Conservation (phyloP, 2,329 filamentous ascomycete species). For the Cylindrodendrum hubeiense region DNA sequence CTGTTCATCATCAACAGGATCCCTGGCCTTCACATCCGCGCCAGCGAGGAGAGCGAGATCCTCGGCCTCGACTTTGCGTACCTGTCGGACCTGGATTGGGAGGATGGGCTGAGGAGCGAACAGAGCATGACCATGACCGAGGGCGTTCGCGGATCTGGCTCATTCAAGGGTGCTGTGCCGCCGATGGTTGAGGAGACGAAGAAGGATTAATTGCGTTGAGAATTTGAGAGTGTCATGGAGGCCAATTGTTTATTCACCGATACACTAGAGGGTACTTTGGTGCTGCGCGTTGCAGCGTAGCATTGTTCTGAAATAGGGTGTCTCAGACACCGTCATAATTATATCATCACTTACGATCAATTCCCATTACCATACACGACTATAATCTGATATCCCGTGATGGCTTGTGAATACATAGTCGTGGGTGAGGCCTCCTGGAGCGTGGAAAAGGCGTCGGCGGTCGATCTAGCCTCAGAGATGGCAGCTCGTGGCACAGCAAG, state of each 20-base stretch:
- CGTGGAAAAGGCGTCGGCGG: not conserved
- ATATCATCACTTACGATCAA: not conserved
- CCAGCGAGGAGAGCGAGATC: conserved; percentile 66
- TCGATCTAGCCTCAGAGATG: not conserved
- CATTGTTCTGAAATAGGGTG: not conserved
- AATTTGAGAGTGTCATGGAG: not conserved
- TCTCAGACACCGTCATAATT: not conserved
- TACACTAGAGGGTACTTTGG: not conserved
- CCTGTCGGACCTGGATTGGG: conserved; percentile 44
- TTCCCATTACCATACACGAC: not conserved
- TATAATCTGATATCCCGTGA: not conserved
- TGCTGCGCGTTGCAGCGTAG: not conserved
- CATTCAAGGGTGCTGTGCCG: conserved; percentile 12
- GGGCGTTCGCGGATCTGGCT: conserved; percentile 24
- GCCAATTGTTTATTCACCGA: not conserved
- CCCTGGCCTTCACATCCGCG: conserved; percentile 67
- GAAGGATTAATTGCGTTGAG: conserved; percentile 13
- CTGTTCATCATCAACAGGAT: conserved; percentile 69
- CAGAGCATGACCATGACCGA: conserved; percentile 34
- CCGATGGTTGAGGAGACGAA: conserved; percentile 26
- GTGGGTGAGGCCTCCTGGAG: not conserved
- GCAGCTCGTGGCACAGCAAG: not conserved
- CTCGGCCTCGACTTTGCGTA: conserved; percentile 61
- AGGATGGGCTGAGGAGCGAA: conserved; percentile 34
- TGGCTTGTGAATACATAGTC: not conserved